A percentile compares a stretch with the other conserved stretches of the same genome.
These are phyloP conservation scores for Solanum arcanum DNA, from an alignment of 257 asterid genomes.

Conservation along the genomic window DNA sequence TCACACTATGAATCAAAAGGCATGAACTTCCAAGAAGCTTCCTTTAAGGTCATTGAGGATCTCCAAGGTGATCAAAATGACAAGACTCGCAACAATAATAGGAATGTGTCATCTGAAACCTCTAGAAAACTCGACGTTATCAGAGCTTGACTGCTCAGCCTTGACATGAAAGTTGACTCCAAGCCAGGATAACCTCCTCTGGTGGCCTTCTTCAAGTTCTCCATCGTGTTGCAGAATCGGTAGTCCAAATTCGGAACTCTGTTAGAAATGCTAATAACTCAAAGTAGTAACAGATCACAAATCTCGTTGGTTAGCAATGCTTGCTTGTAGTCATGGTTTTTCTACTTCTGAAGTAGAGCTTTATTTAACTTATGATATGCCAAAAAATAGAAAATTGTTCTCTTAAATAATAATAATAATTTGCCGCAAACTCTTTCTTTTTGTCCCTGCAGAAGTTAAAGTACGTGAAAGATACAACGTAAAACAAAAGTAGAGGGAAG, in stretches of 20 bases:
- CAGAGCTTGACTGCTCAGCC: slow-evolving; percentile 42
- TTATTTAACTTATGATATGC: background rate
- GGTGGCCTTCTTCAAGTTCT: slow-evolving; percentile 24
- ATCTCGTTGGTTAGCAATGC: background rate
- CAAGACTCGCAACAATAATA: slow-evolving; percentile 20
- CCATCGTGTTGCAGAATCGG: slow-evolving; percentile 34
- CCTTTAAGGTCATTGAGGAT: slow-evolving; percentile 70
- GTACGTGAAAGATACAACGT: too few relatives aligned
- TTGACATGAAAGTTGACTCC: slow-evolving; percentile 72
- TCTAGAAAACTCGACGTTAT: slow-evolving; percentile 62
- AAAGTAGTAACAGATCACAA: background rate
- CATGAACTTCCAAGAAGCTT: slow-evolving; percentile 62
- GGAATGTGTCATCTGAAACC: slow-evolving; percentile 6
- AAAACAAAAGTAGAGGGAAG: too few relatives aligned
- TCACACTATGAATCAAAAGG: slow-evolving; percentile 77
- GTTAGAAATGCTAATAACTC: slow-evolving; percentile 35
- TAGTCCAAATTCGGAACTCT: slow-evolving; percentile 39
- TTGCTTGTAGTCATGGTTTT: background rate
- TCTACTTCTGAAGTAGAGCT: background rate
- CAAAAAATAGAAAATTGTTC: too few relatives aligned
- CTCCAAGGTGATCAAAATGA: slow-evolving; percentile 47
- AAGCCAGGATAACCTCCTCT: slow-evolving; percentile 65
- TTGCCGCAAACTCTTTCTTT: too few relatives aligned
- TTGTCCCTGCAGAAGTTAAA: too few relatives aligned
- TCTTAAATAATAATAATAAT: background rate